phyloP scores from a whole-genome alignment of 768 basidiomycete species.

The Pseudohyphozyma bogoriensis region DNA sequence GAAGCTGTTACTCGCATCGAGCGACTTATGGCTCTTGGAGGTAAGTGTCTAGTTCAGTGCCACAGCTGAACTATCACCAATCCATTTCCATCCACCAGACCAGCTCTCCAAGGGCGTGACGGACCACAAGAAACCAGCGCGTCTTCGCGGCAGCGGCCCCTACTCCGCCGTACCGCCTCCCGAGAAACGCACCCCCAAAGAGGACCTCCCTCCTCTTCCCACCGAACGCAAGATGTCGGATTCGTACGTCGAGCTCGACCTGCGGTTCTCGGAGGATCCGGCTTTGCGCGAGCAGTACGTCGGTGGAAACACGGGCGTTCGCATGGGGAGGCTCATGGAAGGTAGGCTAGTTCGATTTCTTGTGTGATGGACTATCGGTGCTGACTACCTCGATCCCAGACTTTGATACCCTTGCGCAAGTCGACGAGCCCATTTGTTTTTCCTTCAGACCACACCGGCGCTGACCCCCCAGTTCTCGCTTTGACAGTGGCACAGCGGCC shows the following conservation, averaged over 20 bases:
- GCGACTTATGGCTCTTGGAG: background rate
- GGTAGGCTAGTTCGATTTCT: constrained; percentile 1
- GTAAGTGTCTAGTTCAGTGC: background rate
- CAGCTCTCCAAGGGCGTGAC: background rate
- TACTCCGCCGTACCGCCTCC: background rate
- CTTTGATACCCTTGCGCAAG: background rate
- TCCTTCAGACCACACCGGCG: no score
- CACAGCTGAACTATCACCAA: background rate
- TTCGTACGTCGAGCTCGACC: background rate
- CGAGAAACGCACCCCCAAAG: background rate
- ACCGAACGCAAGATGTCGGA: background rate
- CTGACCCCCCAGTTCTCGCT: background rate
- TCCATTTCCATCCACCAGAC: background rate
- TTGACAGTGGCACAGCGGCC: constrained; percentile 18
- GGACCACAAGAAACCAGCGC: background rate
- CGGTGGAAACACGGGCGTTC: constrained; percentile 17
- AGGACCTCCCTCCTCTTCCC: background rate
- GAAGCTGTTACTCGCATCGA: constrained; percentile 9
- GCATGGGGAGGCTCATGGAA: constrained; percentile 30
- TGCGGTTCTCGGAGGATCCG: background rate
- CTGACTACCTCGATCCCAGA: background rate
- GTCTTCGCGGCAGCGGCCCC: background rate
- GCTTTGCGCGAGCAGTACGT: constrained; percentile 22
- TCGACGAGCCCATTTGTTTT: background rate
- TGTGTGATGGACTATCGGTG: background rate